Base-by-base conservation (phyloP, 2,329 filamentous ascomycete genomes). In the Gnomoniopsis smithogilvyi region DNA sequence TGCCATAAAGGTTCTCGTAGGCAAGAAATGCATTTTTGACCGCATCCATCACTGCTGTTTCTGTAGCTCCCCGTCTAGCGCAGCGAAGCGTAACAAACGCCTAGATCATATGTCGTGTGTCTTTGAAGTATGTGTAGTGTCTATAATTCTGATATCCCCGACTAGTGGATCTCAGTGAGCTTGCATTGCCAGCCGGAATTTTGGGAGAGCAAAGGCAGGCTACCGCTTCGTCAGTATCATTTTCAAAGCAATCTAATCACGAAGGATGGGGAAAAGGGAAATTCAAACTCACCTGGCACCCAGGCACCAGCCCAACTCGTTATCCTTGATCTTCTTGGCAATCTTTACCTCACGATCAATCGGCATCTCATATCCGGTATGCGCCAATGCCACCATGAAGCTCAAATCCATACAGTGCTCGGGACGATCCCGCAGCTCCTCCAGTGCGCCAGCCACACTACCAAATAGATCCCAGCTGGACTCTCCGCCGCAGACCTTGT, bases 291-390 rank as follows among this genome's bases (percentile, higher is more conserved):
- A 95, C 91, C 92, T 96, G 65, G 95, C 95, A 74, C 95, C 95
- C 70, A 99, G 81, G 78, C 94, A 98, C 95, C 95, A 99, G 43
- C 95, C 95, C 68, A 99, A 78, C 78, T 99, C 96, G 73, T 97
- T 97, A 58, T 87, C 88, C 79, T 96, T 94, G 71, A 99, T 96
- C 83, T 97, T 96, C 89, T 99, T 99, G 61, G 94, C 95, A 71
- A 97, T 96, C 81, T 91, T 94, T 65, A 99, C 92, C 75, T 99
- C 95, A 43, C 96, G 85, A 66, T 96, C 91, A 67, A 98, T 88
- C 3, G 94, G 94, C 92, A 99, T 97, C 66, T 98, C 95, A 69
- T 99, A 99, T 3, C 95, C 95, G 6, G 92, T 96, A 75, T 98
- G 93, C 56, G 98, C 78, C 59, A 99, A 80, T 26, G 91, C 91